phyloP scores from a whole-genome alignment of 164 flowering plant species.

The Vitis cinerea region DNA sequence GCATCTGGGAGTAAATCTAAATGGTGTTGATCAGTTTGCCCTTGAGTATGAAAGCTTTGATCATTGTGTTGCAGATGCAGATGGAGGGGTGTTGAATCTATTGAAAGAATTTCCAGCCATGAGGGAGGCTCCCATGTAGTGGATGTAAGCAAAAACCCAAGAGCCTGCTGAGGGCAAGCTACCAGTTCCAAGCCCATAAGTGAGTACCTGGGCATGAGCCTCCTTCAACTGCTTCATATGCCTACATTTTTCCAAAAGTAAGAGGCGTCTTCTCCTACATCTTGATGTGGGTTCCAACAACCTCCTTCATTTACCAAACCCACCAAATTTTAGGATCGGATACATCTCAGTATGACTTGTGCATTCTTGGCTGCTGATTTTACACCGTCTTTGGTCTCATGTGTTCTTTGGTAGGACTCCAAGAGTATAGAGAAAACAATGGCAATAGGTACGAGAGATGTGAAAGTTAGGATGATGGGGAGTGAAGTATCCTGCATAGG shows the following conservation, averaged over 20 bases:
- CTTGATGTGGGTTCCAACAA: neutral
- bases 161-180: constrained; percentile 56
- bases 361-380: no score
- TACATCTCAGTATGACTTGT: no score
- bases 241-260: constrained; percentile 50
- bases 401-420: no score
- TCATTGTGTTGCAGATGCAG: constrained; percentile 66
- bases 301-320: no score
- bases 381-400: no score
- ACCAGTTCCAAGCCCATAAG: constrained; percentile 42
- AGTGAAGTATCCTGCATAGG: constrained; percentile 68
- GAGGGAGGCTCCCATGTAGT: constrained; percentile 26
- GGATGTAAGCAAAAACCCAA: constrained; percentile 57
- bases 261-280: constrained; percentile 33
- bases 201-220: constrained; percentile 50
- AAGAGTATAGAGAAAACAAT: no score
- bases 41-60: constrained; percentile 47
- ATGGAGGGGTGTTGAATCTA: constrained; percentile 46
- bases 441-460: no score
- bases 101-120: constrained; percentile 41
- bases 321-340: no score
- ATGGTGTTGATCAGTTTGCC: constrained; percentile 25
- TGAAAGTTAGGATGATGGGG: constrained; percentile 44
- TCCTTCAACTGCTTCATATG: constrained; percentile 52
- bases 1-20: constrained; percentile 28